Base-by-base conservation (phyloP, 2,329 filamentous ascomycete genomes). In the Eutypa lata region DNA sequence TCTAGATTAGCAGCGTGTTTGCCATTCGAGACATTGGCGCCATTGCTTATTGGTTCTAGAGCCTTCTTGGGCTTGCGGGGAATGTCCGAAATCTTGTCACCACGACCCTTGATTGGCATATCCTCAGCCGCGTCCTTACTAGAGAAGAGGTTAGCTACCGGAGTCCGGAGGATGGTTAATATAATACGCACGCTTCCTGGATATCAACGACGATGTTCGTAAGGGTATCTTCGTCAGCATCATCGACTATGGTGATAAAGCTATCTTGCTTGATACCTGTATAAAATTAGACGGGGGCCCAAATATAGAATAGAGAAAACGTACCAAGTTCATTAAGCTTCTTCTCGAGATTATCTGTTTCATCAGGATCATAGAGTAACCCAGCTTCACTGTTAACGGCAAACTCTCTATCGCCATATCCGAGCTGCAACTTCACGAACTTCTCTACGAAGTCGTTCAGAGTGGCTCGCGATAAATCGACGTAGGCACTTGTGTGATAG, bases 361-460 rank as follows among this genome's bases (percentile, higher is more conserved):
- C 84, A 52, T 97, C 94, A 0, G 87, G 83, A 63, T 97, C 94
- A 63, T 96, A 97, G 42, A 97, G 78, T n/a, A 92, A 78, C 48
- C 87, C 87, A 10, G 81, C 76, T 7, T 91, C 87, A 53, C 83
- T 91, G 65, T 82, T 88, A 53, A 97, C 75, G 3, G 87, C 87
- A 58, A 97, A 83, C 49, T 96, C 91, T 53, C 77, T 81, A 26
- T 91, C 86, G 5, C 86, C 84, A 65, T 94, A 97, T 3, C 87
- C 87, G 2, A 97, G 74, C 58, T 90, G 78, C 3, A 74, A 61
- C 58, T 83, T 84, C 45, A 97, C 73, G 42, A 96, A 80, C 44
- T 82, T 81, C 48, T 94, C 82, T 0, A 97, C 87, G 2, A 99
- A 71, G 61, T 97, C 85, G 35, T 85, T 80, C 7, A 99, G 75